Conservation (phyloP, 2,329 filamentous ascomycete genomes). For the Dendryphion nanum region DNA sequence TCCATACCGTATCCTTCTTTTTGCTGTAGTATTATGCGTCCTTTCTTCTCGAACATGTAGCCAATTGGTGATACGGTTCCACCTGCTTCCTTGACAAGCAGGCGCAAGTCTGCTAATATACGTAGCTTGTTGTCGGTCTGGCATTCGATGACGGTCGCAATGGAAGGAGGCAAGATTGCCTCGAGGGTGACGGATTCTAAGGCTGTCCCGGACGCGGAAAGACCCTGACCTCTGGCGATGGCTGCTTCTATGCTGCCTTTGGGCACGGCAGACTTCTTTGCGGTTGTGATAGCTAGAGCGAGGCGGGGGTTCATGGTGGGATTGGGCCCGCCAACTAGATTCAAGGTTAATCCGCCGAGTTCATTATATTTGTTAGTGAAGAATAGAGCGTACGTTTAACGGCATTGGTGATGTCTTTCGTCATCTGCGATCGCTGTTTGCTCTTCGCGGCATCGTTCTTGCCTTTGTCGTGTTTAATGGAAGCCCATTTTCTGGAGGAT, state of each 20-base stretch:
- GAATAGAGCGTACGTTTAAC: constrained; percentile 70
- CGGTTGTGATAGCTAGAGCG: constrained; percentile 67
- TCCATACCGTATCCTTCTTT: constrained; percentile 59
- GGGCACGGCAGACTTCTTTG: constrained; percentile 83
- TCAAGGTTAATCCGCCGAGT: constrained; percentile 12
- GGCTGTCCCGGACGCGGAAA: constrained; percentile 68
- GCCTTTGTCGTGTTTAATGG: constrained; percentile 93
- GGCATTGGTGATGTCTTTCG: constrained; percentile 70
- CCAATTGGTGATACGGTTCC: constrained; percentile 71
- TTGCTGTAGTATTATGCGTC: constrained; percentile 68
- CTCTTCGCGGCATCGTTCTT: constrained; percentile 80
- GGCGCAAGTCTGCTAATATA: constrained; percentile 69
- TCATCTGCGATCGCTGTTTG: constrained; percentile 64
- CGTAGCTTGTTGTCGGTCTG: constrained; percentile 80
- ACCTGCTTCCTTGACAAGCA: constrained; percentile 67
- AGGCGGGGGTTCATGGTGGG: constrained; percentile 73
- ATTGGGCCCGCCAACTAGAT: constrained; percentile 71
- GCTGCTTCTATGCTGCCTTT: constrained; percentile 82
- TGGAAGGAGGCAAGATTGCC: constrained; percentile 70
- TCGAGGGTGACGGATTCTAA: constrained; percentile 81
- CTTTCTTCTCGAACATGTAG: constrained; percentile 83
- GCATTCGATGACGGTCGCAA: constrained; percentile 78
- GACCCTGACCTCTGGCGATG: constrained; percentile 84
- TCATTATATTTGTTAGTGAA: no score
- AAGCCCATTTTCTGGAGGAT: constrained; percentile 86